A percentile compares a stretch with the other conserved stretches of the same genome.
phyloP scores from a whole-genome alignment of 2,329 filamentous ascomycete genomes.

The Cercospora zeina region DNA sequence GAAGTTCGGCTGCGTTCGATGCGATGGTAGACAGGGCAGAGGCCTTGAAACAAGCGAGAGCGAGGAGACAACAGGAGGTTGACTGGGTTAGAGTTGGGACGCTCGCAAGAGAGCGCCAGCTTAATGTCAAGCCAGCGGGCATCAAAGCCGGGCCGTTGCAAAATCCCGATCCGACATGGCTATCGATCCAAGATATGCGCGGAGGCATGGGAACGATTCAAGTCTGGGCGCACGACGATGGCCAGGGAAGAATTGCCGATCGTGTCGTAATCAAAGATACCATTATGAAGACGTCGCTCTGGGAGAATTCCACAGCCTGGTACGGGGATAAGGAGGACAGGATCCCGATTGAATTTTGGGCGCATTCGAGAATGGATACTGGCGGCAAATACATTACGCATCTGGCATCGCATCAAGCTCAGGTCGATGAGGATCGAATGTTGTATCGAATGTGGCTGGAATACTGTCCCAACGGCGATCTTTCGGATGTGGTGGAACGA shows the following conservation, averaged over 20 bases:
- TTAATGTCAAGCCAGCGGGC: neutral
- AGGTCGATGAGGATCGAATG: neutral
- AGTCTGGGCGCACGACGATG: slow-evolving; percentile 9
- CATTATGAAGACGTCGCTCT: neutral
- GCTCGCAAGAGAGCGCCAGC: neutral
- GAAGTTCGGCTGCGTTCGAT: slow-evolving; percentile 1
- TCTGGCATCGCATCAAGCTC: neutral
- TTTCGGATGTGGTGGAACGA: neutral
- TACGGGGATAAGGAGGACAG: slow-evolving; percentile 9
- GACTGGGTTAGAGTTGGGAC: neutral
- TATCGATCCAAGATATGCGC: neutral
- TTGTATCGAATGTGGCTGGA: slow-evolving; percentile 17
- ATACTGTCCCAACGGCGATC: slow-evolving; percentile 16
- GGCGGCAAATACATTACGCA: neutral
- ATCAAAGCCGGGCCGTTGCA: neutral
- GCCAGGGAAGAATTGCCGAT: neutral
- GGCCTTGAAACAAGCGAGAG: slow-evolving; percentile 1
- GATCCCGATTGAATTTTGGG: slow-evolving; percentile 15
- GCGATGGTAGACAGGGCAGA: neutral
- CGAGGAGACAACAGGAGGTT: neutral
- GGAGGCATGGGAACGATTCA: slow-evolving; percentile 15
- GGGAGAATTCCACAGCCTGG: slow-evolving; percentile 3
- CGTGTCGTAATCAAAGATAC: slow-evolving; percentile 19
- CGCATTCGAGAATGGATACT: slow-evolving; percentile 1
- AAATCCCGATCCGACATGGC: slow-evolving; percentile 5